phyloP scores from a whole-genome alignment of 768 basidiomycete genomes.

The Epithele typhae region DNA sequence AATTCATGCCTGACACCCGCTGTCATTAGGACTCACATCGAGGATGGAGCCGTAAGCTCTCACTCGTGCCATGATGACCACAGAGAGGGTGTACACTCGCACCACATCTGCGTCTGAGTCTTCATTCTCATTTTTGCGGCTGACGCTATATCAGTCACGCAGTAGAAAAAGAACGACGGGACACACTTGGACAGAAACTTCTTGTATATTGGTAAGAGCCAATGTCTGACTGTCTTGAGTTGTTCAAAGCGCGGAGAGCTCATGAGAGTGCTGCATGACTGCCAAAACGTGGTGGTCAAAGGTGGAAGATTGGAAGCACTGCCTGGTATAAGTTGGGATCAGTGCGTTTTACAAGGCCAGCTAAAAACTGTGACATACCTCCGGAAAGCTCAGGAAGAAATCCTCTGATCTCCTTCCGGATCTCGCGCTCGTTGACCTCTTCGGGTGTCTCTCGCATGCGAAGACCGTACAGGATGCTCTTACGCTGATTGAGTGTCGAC shows the following conservation, averaged over 20 bases:
- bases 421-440: constrained; percentile 63
- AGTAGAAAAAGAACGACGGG: background rate
- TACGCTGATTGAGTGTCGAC: constrained; percentile 64
- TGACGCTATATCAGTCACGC: background rate
- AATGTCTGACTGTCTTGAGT: constrained; percentile 61
- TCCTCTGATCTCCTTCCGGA: constrained; percentile 63
- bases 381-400: constrained; percentile 67
- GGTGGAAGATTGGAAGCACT: no score
- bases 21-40: constrained; percentile 53
- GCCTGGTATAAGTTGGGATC: no score
- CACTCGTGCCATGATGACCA: constrained; percentile 56
- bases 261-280: constrained; percentile 43
- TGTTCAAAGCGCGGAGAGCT: constrained; percentile 70
- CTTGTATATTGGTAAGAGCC: constrained; percentile 69
- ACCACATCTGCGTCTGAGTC: constrained; percentile 28
- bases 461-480: constrained; percentile 63
- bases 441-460: constrained; percentile 68
- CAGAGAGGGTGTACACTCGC: constrained; percentile 51
- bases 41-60: constrained; percentile 67
- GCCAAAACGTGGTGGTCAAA: constrained; percentile 19
- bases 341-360: no score
- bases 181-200: constrained; percentile 43
- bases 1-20: no score
- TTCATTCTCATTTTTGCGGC: background rate
- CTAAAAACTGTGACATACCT: no score